Conservation (phyloP, 768 basidiomycete species). For the Psilocybe sp. region DNA sequence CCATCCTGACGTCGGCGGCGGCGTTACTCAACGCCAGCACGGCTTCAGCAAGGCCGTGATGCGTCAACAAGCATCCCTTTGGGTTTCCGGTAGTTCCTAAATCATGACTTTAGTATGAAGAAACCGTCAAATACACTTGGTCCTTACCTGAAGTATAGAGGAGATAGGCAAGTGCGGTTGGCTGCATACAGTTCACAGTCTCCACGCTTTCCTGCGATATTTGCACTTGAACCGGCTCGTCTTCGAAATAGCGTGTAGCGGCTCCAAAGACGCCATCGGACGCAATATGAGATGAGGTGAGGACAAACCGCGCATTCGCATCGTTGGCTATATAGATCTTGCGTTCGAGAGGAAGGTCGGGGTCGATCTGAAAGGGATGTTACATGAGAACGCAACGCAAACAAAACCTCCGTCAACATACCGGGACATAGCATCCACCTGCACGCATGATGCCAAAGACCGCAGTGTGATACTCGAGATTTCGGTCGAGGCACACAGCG, state of each 20-base stretch:
- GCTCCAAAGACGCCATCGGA: conserved; percentile 20
- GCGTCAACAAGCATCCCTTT: conserved; percentile 45
- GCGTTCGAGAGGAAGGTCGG: conserved; percentile 44
- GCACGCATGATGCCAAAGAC: conserved; percentile 44
- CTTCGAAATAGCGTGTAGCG: conserved; percentile 22
- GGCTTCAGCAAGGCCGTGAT: conserved; percentile 28
- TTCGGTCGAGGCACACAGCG: conserved; percentile 43
- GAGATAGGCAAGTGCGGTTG: conserved; percentile 37
- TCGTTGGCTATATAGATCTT: conserved; percentile 43
- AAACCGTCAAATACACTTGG: background rate
- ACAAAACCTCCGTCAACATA: conserved; percentile 18
- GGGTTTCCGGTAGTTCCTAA: conserved; percentile 50
- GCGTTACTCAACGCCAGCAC: conserved; percentile 30
- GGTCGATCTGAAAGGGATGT: conserved; percentile 39
- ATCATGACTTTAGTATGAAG: background rate
- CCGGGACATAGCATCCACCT: conserved; percentile 52
- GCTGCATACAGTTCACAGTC: conserved; percentile 25
- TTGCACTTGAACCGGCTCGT: conserved; percentile 18
- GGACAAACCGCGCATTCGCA: conserved; percentile 37
- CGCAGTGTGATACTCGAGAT: conserved; percentile 37
- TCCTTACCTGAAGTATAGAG: conserved; percentile 47
- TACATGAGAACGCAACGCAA: background rate
- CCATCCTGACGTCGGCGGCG: conserved; percentile 26
- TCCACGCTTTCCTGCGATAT: conserved; percentile 25
- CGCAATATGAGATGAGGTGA: conserved; percentile 26